These are phyloP conservation scores for Neopestalotiopsis clavispora DNA, from an alignment of 2,329 filamentous ascomycete genomes.

Conservation along the genomic window DNA sequence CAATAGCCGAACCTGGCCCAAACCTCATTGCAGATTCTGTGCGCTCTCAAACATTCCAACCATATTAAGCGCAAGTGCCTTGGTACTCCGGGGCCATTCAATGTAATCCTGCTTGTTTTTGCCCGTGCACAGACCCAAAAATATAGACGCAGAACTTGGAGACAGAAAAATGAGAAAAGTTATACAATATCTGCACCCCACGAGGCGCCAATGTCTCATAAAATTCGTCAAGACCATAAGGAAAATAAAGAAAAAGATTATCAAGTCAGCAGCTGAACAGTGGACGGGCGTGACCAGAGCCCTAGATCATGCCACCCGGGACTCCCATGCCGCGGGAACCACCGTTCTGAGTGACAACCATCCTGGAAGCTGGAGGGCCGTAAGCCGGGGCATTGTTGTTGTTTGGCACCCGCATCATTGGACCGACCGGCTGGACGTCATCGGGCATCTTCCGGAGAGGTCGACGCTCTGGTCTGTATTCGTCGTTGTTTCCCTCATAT, in stretches of 20 bases:
- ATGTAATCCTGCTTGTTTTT: neutral
- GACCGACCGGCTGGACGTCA: conserved; percentile 36
- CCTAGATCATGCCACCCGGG: conserved; percentile 53
- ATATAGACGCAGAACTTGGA: conserved; percentile 11
- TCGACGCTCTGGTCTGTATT: conserved; percentile 40
- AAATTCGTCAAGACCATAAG: conserved; percentile 12
- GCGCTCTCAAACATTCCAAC: neutral
- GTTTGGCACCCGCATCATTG: conserved; percentile 20
- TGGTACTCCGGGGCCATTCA: conserved; percentile 18
- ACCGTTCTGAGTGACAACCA: conserved; percentile 34
- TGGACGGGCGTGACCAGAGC: neutral
- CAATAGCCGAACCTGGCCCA: neutral
- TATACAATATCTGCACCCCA: conserved; percentile 15
- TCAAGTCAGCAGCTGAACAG: neutral
- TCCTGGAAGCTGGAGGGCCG: conserved; percentile 41
- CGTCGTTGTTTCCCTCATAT: conserved; percentile 45
- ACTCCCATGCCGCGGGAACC: conserved; percentile 32
- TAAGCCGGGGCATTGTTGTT: conserved; percentile 29
- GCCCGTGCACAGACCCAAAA: conserved; percentile 2
- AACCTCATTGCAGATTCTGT: neutral
- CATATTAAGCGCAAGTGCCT: conserved; percentile 13
- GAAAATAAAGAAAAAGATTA: conserved; percentile 17
- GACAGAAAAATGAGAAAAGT: neutral
- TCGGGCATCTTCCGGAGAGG: conserved; percentile 48
- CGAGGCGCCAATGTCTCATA: conserved; percentile 12